phyloP scores from a whole-genome alignment of 345 rosid species.

The Salix purpurea region DNA sequence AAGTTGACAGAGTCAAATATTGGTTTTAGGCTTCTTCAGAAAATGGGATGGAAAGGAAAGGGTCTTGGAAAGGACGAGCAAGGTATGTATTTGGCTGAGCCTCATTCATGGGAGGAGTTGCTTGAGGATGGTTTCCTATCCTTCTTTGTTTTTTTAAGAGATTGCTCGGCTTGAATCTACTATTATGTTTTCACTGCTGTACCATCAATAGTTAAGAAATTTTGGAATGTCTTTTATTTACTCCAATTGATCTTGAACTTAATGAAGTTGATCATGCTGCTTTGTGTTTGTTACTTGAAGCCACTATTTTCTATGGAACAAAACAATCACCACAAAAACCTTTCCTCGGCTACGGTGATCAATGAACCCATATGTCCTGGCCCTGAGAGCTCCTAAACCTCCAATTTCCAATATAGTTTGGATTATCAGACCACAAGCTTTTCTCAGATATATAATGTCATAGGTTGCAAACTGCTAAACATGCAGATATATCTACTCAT shows the following conservation, averaged over 20 bases:
- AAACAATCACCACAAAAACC: not conserved
- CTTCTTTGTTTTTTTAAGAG: not conserved
- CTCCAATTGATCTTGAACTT: not conserved
- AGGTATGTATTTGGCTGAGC: conserved; percentile 37
- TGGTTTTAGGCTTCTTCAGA: conserved; percentile 92
- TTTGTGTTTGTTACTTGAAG: not conserved
- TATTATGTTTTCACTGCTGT: not conserved
- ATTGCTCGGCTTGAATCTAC: not conserved
- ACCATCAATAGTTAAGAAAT: not conserved
- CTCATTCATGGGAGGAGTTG: not conserved
- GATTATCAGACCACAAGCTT: not conserved
- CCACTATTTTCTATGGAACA: not conserved
- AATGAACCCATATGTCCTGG: conserved; percentile 1
- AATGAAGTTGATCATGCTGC: too few relatives aligned
- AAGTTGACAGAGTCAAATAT: conserved; percentile 74
- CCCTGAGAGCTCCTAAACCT: not conserved
- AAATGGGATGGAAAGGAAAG: conserved; percentile 99
- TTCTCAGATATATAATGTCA: not conserved
- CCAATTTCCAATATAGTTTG: not conserved
- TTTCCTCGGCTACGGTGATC: not conserved
- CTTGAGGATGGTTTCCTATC: not conserved
- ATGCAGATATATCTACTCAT: not conserved
- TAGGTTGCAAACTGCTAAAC: not conserved
- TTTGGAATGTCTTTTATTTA: not conserved
- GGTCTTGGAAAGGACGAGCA: conserved; percentile 96